phyloP scores from a whole-genome alignment of 2,329 filamentous ascomycete genomes.

The Phialophora macrospora region DNA sequence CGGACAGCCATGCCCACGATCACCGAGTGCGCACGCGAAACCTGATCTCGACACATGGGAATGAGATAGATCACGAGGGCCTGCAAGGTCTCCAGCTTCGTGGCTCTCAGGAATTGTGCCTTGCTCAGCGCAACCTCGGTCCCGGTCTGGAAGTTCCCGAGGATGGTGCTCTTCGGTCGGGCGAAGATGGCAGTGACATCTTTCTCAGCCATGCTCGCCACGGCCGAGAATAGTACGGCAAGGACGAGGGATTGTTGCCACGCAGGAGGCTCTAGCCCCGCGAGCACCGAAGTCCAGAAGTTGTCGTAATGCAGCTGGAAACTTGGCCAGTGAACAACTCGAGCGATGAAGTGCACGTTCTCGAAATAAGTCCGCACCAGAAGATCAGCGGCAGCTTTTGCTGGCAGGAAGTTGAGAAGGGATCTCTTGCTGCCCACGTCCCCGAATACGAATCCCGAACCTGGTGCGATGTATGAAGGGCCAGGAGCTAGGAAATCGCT shows the following conservation, averaged over 20 bases:
- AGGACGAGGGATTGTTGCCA: conserved; percentile 73
- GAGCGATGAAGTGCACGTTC: conserved; percentile 70
- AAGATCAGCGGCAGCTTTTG: conserved; percentile 61
- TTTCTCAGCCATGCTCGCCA: conserved; percentile 67
- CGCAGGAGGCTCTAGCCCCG: conserved; percentile 64
- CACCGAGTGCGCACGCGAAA: conserved; percentile 74
- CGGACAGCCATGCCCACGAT: conserved; percentile 73
- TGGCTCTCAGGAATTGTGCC: conserved; percentile 73
- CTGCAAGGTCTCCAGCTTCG: conserved; percentile 74
- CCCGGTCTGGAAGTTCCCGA: conserved; percentile 67
- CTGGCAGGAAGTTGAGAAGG: conserved; percentile 66
- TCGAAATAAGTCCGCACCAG: conserved; percentile 70
- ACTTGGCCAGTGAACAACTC: conserved; percentile 69
- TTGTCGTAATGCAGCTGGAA: conserved; percentile 67
- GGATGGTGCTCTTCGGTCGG: conserved; percentile 61
- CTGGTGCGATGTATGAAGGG: conserved; percentile 69
- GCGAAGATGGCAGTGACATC: conserved; percentile 60
- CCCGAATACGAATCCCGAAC: conserved; percentile 70
- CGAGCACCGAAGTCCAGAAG: conserved; percentile 68
- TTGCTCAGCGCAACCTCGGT: conserved; percentile 70
- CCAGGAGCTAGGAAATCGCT: conserved; percentile 65
- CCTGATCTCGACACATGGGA: conserved; percentile 71
- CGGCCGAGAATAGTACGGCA: conserved; percentile 70
- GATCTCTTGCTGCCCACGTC: conserved; percentile 55
- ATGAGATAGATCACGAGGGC: conserved; percentile 73